Base-by-base conservation (phyloP, 345 rosid genomes). In the Xanthoceras sorbifolium region DNA sequence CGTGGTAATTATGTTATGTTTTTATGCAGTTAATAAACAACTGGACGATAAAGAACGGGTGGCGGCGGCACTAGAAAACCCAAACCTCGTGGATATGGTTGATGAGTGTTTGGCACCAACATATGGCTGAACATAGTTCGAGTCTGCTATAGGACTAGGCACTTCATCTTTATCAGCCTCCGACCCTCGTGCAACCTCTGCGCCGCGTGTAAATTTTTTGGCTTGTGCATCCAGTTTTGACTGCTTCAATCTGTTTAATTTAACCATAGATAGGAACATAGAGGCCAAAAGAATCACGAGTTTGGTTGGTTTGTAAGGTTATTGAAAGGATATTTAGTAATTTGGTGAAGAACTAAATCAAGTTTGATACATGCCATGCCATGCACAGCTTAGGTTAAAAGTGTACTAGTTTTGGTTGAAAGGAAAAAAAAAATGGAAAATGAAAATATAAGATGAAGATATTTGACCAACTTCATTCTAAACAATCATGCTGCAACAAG, bases 61-160 rank as follows among this genome's bases (percentile, higher is more conserved):
- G 1, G 95, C 98, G 5, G 97, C 97, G 61, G 98, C 99, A 26
- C 73, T 94, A 79, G 97, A 97, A 89, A 97, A 90, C 84, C 97
- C 99, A 40, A 87, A 87, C 84, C 90, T 97, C 18, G 89, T 94
- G 79, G 98, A 88, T 44, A 89, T 92, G 94, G 94, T 97, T 12
- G 96, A 94, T 57, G 97, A 91, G 78, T 94, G 97, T 76, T 71
- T 97, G 80, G 84, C 89, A 73, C 92, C 94, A 67, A 83, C 97
- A 9, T 86, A 73, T 79, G 89, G 78, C 64, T 91, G 89, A 86
- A 50, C 44, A 14, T 62, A 63, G 11, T 70, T 31, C 9, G 8
- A 0, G 62, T 28, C 28, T 25, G 23, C 76, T 28, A 28, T 38
- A 10, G 4, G 36, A 0, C 20, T 34, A 25, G 52, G 34, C 36